These are phyloP conservation scores for Pseudozyma tsukubaensis DNA, from an alignment of 1,284 basidiomycete genomes.

Conservation along the genomic window DNA sequence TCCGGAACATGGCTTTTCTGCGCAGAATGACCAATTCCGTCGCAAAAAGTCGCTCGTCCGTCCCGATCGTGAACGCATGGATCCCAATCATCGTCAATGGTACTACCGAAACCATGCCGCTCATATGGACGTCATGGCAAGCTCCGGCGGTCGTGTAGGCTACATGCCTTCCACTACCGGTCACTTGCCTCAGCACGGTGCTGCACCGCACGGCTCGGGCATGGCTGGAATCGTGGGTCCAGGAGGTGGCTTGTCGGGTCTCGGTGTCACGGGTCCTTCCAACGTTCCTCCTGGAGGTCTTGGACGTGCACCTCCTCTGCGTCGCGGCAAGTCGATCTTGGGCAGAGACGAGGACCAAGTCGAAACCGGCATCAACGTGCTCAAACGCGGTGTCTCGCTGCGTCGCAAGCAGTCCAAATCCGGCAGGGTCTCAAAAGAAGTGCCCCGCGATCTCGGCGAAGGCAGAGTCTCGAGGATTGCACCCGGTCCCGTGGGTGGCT, in stretches of 20 bases:
- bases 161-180: slow-evolving; percentile 68
- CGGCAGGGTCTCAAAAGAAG: slow-evolving; percentile 47
- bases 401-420: slow-evolving; percentile 55
- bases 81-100: slow-evolving; percentile 92
- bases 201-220: slow-evolving; percentile 54
- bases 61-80: slow-evolving; percentile 96
- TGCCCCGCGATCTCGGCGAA: slow-evolving; percentile 55
- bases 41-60: slow-evolving; percentile 93
- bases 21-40: slow-evolving; percentile 69
- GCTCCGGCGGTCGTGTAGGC: slow-evolving; percentile 53
- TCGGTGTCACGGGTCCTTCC: slow-evolving; percentile 56
- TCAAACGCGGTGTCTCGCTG: slow-evolving; percentile 67
- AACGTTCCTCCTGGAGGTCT: slow-evolving; percentile 59
- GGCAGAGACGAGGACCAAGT: slow-evolving; percentile 68
- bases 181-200: slow-evolving; percentile 67
- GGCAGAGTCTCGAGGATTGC: slow-evolving; percentile 57
- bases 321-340: slow-evolving; percentile 67
- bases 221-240: slow-evolving; percentile 60
- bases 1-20: slow-evolving; percentile 59
- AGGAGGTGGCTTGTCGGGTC: slow-evolving; percentile 66
- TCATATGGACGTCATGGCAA: slow-evolving; percentile 73
- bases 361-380: slow-evolving; percentile 67
- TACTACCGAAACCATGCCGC: slow-evolving; percentile 92
- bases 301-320: slow-evolving; percentile 55
- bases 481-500: slow-evolving; percentile 84